Conservation (phyloP, 208 protist genomes). For the Porcisia deanei region DNA sequence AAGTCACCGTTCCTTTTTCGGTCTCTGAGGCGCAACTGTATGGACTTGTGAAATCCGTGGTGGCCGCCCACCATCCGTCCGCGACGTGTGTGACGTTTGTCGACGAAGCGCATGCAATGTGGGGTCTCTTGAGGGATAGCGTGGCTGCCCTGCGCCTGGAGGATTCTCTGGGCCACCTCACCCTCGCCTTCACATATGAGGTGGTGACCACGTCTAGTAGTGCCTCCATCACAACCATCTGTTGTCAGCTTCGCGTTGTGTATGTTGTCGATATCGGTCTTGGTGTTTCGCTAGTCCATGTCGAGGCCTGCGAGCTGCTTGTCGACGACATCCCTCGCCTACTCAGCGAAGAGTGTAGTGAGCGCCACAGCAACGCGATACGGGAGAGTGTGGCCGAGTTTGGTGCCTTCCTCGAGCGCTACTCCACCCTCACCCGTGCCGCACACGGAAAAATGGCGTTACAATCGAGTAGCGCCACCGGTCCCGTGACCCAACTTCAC, state of each 20-base stretch:
- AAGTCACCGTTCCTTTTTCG: conserved; percentile 52
- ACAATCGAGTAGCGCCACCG: conserved; percentile 47
- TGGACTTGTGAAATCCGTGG: conserved; percentile 14
- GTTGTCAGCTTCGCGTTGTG: conserved; percentile 31
- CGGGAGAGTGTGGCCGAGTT: conserved; percentile 55
- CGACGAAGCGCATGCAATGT: conserved; percentile 15
- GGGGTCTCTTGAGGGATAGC: conserved; percentile 18
- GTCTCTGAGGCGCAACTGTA: conserved; percentile 40
- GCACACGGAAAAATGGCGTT: conserved; percentile 62
- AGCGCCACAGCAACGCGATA: conserved; percentile 72
- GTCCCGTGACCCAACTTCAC: conserved; percentile 72
- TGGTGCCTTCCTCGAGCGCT: conserved; percentile 67
- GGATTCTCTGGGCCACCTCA: conserved; percentile 67
- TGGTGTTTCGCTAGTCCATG: conserved; percentile 56
- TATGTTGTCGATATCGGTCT: conserved; percentile 63
- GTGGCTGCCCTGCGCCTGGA: conserved; percentile 50
- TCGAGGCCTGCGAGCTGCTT: conserved; percentile 54
- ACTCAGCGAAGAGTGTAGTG: conserved; percentile 46
- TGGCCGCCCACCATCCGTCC: conserved; percentile 13
- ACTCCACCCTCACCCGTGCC: conserved; percentile 61
- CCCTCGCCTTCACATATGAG: conserved; percentile 38
- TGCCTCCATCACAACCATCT: neutral
- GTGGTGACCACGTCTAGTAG: neutral
- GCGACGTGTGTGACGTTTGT: conserved; percentile 10
- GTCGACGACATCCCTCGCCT: conserved; percentile 40